phyloP scores from a whole-genome alignment of 257 asterid genomes.

The Jaltomata sinuosa region DNA sequence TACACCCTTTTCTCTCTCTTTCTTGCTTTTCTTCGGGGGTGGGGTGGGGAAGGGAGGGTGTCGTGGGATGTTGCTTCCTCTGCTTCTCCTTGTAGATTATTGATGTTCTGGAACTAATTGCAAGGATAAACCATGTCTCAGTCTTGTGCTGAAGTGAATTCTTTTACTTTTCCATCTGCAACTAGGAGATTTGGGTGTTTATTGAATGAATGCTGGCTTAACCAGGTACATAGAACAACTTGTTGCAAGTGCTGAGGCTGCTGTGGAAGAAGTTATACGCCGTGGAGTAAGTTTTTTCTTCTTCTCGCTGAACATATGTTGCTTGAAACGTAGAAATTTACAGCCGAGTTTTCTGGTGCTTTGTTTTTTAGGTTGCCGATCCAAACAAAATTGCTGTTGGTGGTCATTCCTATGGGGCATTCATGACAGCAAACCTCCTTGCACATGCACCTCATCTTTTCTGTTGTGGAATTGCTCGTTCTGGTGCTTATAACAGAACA shows the following conservation, averaged over 20 bases:
- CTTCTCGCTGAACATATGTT: not conserved
- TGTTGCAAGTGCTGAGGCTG: conserved; percentile 98
- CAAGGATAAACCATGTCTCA: not conserved
- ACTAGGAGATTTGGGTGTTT: not conserved
- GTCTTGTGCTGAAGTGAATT: not conserved
- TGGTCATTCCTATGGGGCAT: conserved; percentile 98
- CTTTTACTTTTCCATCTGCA: not conserved
- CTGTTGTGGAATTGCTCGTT: conserved; percentile 92
- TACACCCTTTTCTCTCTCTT: not conserved
- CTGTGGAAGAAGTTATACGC: conserved; percentile 85
- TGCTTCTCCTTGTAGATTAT: not conserved
- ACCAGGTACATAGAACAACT: conserved; percentile 91
- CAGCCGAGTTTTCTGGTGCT: conserved; percentile 8
- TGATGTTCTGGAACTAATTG: not conserved
- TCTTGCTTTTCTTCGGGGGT: not conserved
- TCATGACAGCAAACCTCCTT: conserved; percentile 96
- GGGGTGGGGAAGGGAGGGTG: not conserved
- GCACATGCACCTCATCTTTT: conserved; percentile 99
- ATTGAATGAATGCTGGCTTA: conserved; percentile 10
- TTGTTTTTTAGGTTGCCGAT: conserved; percentile 73
- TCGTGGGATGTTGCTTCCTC: not conserved
- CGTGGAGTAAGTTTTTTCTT: conserved; percentile 67
- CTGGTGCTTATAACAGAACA: conserved; percentile 98
- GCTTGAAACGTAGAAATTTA: not conserved
- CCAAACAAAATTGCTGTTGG: conserved; percentile 86